Base-by-base conservation (phyloP, 1,139 yeast genomes). In the Trichomonascaceae sp. region DNA sequence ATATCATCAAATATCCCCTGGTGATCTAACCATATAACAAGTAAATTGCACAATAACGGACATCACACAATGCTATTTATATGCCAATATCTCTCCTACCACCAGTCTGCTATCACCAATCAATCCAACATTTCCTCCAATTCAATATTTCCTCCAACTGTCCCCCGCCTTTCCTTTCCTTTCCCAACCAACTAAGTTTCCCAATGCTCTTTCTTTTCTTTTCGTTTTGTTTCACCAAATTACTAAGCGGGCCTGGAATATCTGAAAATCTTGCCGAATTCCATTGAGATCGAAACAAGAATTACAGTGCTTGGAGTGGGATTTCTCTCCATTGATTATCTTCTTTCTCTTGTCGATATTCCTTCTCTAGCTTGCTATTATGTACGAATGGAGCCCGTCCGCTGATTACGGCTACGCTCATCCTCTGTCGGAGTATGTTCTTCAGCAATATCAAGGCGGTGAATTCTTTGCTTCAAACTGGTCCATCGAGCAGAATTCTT, bases 381-480 rank as follows among this genome's bases (percentile, higher is more conserved):
- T 36, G 41, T n/a, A 36, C n/a, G 41, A 36, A 36, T 36, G 41
- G 41, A 15, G 17, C 8, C 41, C 38, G 15, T 32, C 17, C 5
- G 17, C 41, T 36, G 41, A 36, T 3, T 15, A 36, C 41, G 41
- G 17, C 9, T 36, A 36, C 41, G 17, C 41, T 41, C 52, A 50
- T 44, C 18, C 48, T 17, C 36, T 43, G 49, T 32, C 39, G 19
- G 48, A 50, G 38, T 19, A 18, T 45, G 45, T 50, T 13, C 45
- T 44, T 15, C 41, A 36, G 41, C 41, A 36, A 36, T 36, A 36
- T 36, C 3, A 15, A 36, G 41, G 41, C 9, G 15, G 38, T 13
- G 17, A 36, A 13, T 5, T n/a, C 17, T 13, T 17, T 6, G 41
- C 41, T n/a, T 2, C 48, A 8, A 44, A 48, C 27, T 20, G 43